These are phyloP conservation scores for Claviceps fusiformis DNA, from an alignment of 2,329 filamentous ascomycete genomes.

Conservation along the genomic window DNA sequence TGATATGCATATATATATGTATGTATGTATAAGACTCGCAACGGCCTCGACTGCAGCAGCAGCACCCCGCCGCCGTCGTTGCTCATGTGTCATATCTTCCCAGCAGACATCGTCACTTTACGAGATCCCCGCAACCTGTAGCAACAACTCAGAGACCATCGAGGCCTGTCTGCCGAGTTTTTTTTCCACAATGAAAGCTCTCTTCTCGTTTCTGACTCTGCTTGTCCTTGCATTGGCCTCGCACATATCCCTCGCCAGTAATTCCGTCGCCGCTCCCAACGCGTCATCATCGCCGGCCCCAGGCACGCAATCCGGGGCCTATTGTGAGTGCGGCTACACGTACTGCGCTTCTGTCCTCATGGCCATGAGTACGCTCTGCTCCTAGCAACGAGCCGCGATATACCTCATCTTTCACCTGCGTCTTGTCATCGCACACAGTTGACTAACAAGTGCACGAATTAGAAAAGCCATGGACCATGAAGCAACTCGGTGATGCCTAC, in stretches of 20 bases:
- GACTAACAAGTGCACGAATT: background rate
- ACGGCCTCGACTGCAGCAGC: background rate
- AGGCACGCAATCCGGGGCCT: slow-evolving; percentile 15
- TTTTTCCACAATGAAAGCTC: slow-evolving; percentile 14
- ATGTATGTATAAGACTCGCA: background rate
- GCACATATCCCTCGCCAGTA: slow-evolving; percentile 6
- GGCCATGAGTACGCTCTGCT: slow-evolving; percentile 18
- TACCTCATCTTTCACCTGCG: too few relatives aligned
- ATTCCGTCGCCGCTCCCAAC: slow-evolving; percentile 1
- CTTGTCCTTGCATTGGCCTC: slow-evolving; percentile 11
- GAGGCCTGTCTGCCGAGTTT: background rate
- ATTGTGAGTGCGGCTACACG: slow-evolving; percentile 28
- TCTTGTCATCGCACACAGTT: background rate
- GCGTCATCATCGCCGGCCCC: slow-evolving; percentile 5
- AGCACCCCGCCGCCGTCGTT: background rate
- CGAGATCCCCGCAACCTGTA: background rate
- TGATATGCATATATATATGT: background rate
- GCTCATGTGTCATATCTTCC: background rate
- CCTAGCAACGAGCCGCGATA: background rate
- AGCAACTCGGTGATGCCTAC: slow-evolving; percentile 21
- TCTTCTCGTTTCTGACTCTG: slow-evolving; percentile 6
- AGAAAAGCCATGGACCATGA: slow-evolving; percentile 21
- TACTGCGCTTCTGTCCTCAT: slow-evolving; percentile 27
- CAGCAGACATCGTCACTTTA: background rate
- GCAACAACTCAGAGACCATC: background rate